Evolutionary conservation across 106 monocot species (phyloP).

Genomic region (Ottelia alismoides): DNA sequence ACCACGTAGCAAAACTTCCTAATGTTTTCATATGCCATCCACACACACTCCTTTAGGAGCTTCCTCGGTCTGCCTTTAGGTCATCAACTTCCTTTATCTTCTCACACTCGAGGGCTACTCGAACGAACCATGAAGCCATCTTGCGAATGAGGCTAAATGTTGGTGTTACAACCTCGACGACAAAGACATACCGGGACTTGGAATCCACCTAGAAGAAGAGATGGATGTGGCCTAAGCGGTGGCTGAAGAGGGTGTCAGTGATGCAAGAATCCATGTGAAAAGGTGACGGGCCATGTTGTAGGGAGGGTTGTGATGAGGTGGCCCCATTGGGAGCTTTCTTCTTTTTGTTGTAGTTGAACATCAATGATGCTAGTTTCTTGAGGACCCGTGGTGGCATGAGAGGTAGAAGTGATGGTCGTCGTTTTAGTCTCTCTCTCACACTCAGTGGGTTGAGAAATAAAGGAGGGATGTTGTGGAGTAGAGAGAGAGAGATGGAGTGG

Average conservation of each 20-base stretch:
- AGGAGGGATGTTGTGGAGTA: too few relatives aligned
- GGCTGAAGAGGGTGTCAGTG: constrained; percentile 58
- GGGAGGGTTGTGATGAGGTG: neutral
- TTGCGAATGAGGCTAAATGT: constrained; percentile 34
- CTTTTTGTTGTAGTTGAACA: neutral
- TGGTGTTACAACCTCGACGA: constrained; percentile 34
- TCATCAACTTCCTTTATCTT: neutral
- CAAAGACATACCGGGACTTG: constrained; percentile 16
- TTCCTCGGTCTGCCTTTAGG: neutral
- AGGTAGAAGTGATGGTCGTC: constrained; percentile 31
- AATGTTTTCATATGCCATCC: constrained; percentile 47
- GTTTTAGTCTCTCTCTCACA: too few relatives aligned
- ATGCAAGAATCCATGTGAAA: constrained; percentile 12
- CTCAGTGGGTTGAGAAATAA: too few relatives aligned
- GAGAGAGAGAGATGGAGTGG: too few relatives aligned
- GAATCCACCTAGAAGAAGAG: constrained; percentile 46
- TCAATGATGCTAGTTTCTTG: too few relatives aligned
- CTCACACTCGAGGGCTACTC: constrained; percentile 30
- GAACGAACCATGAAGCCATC: constrained; percentile 44
- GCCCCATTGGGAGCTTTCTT: neutral
- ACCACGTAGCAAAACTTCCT: constrained; percentile 42
- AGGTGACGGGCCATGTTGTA: neutral
- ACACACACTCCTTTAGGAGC: constrained; percentile 5
- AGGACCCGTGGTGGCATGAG: constrained; percentile 21
- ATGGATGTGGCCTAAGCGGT: constrained; percentile 43